A percentile compares a stretch with the other conserved stretches of the same genome.
These are phyloP conservation scores for Hirsutella rhossiliensis DNA, from an alignment of 2,329 filamentous ascomycete species.

Conservation along the genomic window DNA sequence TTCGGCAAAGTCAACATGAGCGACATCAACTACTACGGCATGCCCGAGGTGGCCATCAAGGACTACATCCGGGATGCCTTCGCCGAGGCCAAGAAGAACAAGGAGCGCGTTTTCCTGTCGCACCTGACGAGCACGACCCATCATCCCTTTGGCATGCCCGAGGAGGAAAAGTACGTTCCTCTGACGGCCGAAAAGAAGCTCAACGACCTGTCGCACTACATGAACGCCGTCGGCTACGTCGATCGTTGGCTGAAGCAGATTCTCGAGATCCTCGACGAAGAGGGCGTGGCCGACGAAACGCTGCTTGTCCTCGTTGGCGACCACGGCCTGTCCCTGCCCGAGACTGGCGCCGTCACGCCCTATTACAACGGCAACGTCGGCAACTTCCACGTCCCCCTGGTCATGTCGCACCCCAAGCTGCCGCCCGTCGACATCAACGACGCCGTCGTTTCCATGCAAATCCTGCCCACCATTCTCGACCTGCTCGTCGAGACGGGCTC, in stretches of 20 bases:
- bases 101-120: constrained; percentile 20
- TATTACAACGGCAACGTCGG: constrained; percentile 20
- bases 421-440: constrained; percentile 19
- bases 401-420: constrained; percentile 19
- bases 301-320: constrained; percentile 20
- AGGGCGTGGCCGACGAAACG: constrained; percentile 19
- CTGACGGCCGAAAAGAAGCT: constrained; percentile 12
- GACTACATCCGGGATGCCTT: constrained; percentile 21
- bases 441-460: constrained; percentile 18
- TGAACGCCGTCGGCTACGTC: constrained; percentile 19
- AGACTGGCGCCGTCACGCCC: constrained; percentile 17
- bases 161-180: constrained; percentile 13
- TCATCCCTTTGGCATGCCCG: constrained; percentile 20
- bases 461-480: constrained; percentile 22
- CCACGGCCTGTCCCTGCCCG: constrained; percentile 20
- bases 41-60: constrained; percentile 17
- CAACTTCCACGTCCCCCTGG: constrained; percentile 22
- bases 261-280: constrained; percentile 16
- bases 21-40: constrained; percentile 23
- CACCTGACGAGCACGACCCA: constrained; percentile 24
- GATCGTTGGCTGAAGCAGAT: constrained; percentile 20
- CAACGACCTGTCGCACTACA: constrained; percentile 19
- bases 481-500: constrained; percentile 21
- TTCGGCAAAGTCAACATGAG: constrained; percentile 15
- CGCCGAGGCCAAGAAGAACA: constrained; percentile 12